Evolutionary conservation across 2,329 filamentous ascomycete genomes (phyloP).

Genomic region (Epichloe sibirici): DNA sequence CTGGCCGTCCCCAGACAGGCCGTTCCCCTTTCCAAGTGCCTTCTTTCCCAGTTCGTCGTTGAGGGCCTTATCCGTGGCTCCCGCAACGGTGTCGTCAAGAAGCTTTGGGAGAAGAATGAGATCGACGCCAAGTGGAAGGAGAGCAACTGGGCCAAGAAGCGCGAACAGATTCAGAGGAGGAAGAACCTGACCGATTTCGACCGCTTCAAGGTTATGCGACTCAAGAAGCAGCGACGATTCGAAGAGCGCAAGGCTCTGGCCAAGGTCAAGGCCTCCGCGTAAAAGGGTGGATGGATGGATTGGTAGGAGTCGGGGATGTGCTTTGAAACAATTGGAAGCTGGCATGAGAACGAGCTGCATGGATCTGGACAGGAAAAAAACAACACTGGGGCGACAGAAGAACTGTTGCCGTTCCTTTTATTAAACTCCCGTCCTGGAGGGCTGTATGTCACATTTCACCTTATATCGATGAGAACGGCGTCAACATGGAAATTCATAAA

Average conservation of each 20-base stretch:
- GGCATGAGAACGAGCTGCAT: constrained; percentile 26
- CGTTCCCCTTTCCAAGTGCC: constrained; percentile 66
- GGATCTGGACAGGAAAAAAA: constrained; percentile 21
- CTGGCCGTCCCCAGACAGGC: constrained; percentile 78
- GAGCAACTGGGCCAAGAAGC: constrained; percentile 91
- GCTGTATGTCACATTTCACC: constrained; percentile 52
- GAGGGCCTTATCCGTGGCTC: constrained; percentile 74
- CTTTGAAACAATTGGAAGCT: constrained; percentile 20
- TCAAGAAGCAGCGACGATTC: constrained; percentile 99
- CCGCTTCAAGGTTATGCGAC: constrained; percentile 98
- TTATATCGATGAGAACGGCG: constrained; percentile 48
- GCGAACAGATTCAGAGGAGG: constrained; percentile 73
- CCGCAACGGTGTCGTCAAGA: constrained; percentile 72
- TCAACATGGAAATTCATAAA: constrained; percentile 51
- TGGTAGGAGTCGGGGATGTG: constrained; percentile 14
- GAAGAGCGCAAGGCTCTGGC: constrained; percentile 94
- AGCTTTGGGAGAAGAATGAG: constrained; percentile 79
- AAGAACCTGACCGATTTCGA: constrained; percentile 94
- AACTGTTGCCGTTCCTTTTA: constrained; percentile 29
- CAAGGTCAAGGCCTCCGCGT: constrained; percentile 78
- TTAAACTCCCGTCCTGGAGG: constrained; percentile 40
- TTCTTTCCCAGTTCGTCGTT: constrained; percentile 84
- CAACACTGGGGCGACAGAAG: constrained; percentile 25
- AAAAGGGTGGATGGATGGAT: constrained; percentile 30
- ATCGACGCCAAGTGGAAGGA: constrained; percentile 90